Evolutionary conservation across 1,284 basidiomycete species (phyloP), one percentile per base, ranked within the genome.

Genomic region (Wolfiporia cocos): DNA sequence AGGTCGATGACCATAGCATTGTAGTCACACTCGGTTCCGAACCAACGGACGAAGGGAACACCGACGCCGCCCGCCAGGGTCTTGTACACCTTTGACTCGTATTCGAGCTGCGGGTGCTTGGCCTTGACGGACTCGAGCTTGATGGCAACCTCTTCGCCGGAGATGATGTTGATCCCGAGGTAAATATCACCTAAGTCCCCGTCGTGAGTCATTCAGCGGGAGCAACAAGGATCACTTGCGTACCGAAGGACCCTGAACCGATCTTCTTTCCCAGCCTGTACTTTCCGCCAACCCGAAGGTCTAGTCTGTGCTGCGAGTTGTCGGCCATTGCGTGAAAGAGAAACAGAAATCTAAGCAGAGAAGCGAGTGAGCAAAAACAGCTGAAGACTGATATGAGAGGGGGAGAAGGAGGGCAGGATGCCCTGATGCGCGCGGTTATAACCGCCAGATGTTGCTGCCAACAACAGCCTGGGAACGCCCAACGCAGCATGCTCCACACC

Each of bases 261-360:
- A 99, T 98, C 86, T 99, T 99, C 80, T 98, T 98, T 51, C 95
- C 96, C 54, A 99, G 87, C 59, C 95, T 85, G 76, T 96, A 97
- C 73, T 98, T 98, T 63, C 94, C 93, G 59, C 95, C 94, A 34
- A 98, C 94, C 55, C 93, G 82, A 57, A 97, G 86, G 74, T 97
- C 94, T 63, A 97, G 72, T 68, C 81, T 77, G 66, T 84, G 83
- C 38, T 81, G 71, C 37, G 77, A 71, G 23, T 66, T 71, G 55
- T 87, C 84, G 62, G 82, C 72, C 85, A 87, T 86, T 49, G 48
- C 49, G 44, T 35, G 43, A 38, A 39, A 26, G 31, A 44, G n/a
- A n/a, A n/a, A n/a, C 34, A 34, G 29, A 24, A 35, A 32, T 34
- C 39, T 43, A 22, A 49, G 34, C 31, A 22, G 43, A 37, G 10